Percentiles rank a stretch among this genome's conserved stretches.
These are phyloP conservation scores for Suillus spraguei DNA, from an alignment of 768 basidiomycete genomes.

Conservation along the genomic window DNA sequence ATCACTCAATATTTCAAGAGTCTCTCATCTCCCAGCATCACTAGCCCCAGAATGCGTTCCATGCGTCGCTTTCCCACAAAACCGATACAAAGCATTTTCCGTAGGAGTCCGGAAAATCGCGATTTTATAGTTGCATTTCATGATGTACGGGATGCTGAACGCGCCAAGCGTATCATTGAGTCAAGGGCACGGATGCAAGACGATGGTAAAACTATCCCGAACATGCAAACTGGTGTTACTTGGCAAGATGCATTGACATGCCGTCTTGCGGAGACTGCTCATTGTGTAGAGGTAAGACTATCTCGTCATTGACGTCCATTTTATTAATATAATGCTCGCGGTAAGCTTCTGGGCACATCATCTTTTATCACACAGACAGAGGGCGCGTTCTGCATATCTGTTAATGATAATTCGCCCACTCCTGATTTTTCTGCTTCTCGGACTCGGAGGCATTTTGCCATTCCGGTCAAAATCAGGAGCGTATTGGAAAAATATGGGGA, in stretches of 20 bases:
- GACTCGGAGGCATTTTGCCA: slow-evolving; percentile 18
- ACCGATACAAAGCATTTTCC: slow-evolving; percentile 58
- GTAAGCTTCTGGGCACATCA: slow-evolving; percentile 53
- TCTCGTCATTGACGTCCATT: slow-evolving; percentile 8
- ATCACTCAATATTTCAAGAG: slow-evolving; percentile 33
- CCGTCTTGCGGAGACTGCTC: slow-evolving; percentile 47
- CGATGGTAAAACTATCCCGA: slow-evolving; percentile 16
- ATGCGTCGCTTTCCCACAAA: slow-evolving; percentile 16
- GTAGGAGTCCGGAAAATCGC: slow-evolving; percentile 49
- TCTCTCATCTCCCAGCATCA: slow-evolving; percentile 23
- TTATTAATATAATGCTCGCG: slow-evolving; percentile 16
- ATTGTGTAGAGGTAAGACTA: slow-evolving; percentile 45
- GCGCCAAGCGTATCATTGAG: slow-evolving; percentile 46
- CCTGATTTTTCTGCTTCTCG: slow-evolving; percentile 28
- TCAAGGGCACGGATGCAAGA: slow-evolving; percentile 12
- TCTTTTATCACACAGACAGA: slow-evolving; percentile 53
- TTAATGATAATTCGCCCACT: slow-evolving; percentile 29
- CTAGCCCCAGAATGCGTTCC: slow-evolving; percentile 5
- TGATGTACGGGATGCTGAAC: slow-evolving; percentile 57
- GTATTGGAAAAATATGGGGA: slow-evolving; percentile 34
- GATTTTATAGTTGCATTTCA: slow-evolving; percentile 64
- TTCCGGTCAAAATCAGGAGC: slow-evolving; percentile 32
- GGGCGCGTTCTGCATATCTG: slow-evolving; percentile 51
- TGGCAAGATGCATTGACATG: slow-evolving; percentile 39
- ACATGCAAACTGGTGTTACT: slow-evolving; percentile 3